Percentiles rank a stretch among this genome's conserved stretches.
Evolutionary conservation across 768 basidiomycete genomes (phyloP).

Genomic region (Termitomyces sp.): DNA sequence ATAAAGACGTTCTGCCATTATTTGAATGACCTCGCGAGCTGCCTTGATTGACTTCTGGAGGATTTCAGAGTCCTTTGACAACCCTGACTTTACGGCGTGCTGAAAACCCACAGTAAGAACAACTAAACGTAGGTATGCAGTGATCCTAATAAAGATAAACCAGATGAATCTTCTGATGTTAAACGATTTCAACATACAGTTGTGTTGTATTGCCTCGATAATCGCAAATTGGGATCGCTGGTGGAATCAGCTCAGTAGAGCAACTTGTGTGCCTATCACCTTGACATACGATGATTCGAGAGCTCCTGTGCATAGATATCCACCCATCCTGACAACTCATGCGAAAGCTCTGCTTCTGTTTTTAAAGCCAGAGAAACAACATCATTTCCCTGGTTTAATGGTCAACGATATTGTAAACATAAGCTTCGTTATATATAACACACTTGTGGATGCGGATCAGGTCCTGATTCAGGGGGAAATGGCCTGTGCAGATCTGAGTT

Average conservation of each 20-base stretch:
- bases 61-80: slow-evolving; percentile 36
- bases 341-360: slow-evolving; percentile 30
- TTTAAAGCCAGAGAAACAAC: slow-evolving; percentile 27
- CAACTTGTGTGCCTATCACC: neutral
- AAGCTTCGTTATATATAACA: neutral
- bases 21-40: slow-evolving; percentile 52
- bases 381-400: slow-evolving; percentile 23
- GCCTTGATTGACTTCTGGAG: slow-evolving; percentile 44
- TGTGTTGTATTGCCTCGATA: slow-evolving; percentile 40
- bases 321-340: slow-evolving; percentile 34
- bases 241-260: neutral
- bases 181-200: slow-evolving; percentile 23
- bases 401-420: neutral
- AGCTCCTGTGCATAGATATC: slow-evolving; percentile 34
- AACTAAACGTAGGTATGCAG: slow-evolving; percentile 50
- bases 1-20: slow-evolving; percentile 43
- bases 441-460: neutral
- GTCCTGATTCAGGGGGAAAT: neutral
- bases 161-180: neutral
- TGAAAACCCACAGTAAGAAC: slow-evolving; percentile 53
- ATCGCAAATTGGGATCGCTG: slow-evolving; percentile 36
- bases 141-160: slow-evolving; percentile 29
- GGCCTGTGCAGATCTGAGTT: neutral
- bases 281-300: slow-evolving; percentile 22
- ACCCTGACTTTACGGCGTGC: slow-evolving; percentile 31